Evolutionary conservation across 768 basidiomycete species (phyloP).

Genomic region (Boletus rubropictus): DNA sequence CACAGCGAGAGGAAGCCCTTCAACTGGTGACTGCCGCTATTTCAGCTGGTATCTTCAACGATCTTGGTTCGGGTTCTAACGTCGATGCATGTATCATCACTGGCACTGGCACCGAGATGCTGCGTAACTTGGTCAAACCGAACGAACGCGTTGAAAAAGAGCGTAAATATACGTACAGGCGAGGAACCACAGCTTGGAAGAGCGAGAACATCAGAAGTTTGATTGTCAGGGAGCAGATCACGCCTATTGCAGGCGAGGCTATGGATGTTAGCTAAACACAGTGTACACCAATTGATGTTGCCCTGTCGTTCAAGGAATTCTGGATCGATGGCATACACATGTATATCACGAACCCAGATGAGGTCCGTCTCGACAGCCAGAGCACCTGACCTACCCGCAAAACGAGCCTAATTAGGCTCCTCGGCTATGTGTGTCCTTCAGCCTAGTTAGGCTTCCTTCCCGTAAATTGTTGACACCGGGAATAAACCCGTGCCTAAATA

Average conservation of each 20-base stretch:
- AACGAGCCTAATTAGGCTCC: too few species aligned
- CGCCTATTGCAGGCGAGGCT: constrained; percentile 52
- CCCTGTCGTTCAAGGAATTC: neutral
- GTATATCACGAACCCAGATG: too few species aligned
- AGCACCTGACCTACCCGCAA: too few species aligned
- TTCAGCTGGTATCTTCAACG: constrained; percentile 97
- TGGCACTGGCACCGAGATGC: constrained; percentile 78
- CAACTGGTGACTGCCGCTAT: constrained; percentile 80
- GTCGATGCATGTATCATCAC: constrained; percentile 97
- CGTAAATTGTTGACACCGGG: too few species aligned
- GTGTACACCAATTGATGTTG: constrained; percentile 5
- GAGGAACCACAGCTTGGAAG: constrained; percentile 88
- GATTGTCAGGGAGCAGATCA: constrained; percentile 67
- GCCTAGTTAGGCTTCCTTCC: too few species aligned
- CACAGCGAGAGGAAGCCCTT: constrained; percentile 75
- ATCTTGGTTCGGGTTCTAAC: constrained; percentile 97
- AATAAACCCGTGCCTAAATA: too few species aligned
- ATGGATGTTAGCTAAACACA: constrained; percentile 70
- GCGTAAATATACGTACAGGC: constrained; percentile 59
- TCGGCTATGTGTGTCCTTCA: too few species aligned
- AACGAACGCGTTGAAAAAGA: constrained; percentile 81
- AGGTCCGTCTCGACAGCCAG: too few species aligned
- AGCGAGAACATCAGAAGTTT: constrained; percentile 69
- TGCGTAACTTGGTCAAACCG: constrained; percentile 90
- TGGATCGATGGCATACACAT: neutral